Base-by-base conservation (phyloP, 768 basidiomycete genomes). In the Candolleomyces efflorescens region DNA sequence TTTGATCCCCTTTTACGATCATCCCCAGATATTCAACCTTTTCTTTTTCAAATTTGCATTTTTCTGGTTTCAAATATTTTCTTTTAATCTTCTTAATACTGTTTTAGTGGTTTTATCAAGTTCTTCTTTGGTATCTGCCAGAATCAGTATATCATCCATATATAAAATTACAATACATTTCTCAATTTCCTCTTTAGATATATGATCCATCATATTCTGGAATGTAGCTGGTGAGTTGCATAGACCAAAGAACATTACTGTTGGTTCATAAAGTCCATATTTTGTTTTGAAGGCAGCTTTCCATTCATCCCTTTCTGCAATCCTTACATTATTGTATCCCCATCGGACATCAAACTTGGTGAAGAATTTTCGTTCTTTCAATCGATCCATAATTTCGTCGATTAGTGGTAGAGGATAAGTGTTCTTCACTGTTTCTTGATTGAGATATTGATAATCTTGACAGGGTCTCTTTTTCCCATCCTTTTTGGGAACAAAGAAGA, bases 201-300 rank as follows among this genome's bases (percentile, higher is more conserved):
- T 55, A 12, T 55, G 39, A 46, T 63, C 49, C 62, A 63, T 63
- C 53, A 49, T 73, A 17, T 13, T 71, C 48, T 76, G 73, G 61
- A 78, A 78, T 0, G 69, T 68, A 0, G 73, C 68, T 1, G 73
- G 71, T 2, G 64, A 64, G 47, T 78, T 75, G 38, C 59, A 64
- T 5, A 71, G 54, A 0, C 74, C 71, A 39, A 72, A 74, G 38
- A 69, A 74, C 74, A 78, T 78, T 13, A 79, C 75, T 5, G 65
- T 54, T 23, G 64, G 70, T 65, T 80, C 71, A 53, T 69, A 77
- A 0, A 67, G 57, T 1, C 76, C 73, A n/a, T 59, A 62, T 13
- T 68, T 61, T 0, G 67, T 71, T 5, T 51, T 52, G 63, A 79
- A 78, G 0, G 73, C 72, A 0, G 70, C 75, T 55, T 78, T 78